Base-by-base conservation (phyloP, 1,139 yeast genomes). In the Hemisphaericaspora lyxosophila region DNA sequence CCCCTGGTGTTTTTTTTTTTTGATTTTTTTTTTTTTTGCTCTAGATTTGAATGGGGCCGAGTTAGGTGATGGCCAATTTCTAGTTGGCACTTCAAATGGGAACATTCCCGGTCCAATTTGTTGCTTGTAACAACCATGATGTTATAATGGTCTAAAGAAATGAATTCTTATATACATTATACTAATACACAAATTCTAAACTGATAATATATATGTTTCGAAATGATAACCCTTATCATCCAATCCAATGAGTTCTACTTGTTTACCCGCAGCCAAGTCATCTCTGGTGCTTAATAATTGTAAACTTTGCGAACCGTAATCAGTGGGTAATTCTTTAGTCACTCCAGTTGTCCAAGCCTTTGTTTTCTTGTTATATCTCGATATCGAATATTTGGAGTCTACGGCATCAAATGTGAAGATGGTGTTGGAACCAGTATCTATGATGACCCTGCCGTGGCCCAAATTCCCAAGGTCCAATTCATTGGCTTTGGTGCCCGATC, bases 351-450 rank as follows among this genome's bases (percentile, higher is more conserved):
- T 32, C 80, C 80, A 75, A 13, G 46, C 45, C 52, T 74, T 75
- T 3, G 64, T 67, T 54, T 74, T 74, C 46, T 74, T 75, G 40
- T 51, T 48, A 45, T 69, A 75, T 39, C 69, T 57, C 46, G 66
- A 72, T 4, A 52, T 18, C 7, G 42, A 27, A 23, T 54, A 33
- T 1, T 37, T 35, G 17, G 20, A 11, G 5, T 4, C 17, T 4
- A 14, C 9, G 7, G 42, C 42, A 4, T 55, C 28, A 28, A 48
- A 48, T 3, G 64, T 55, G n/a, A 64, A 43, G 12, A 73, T 44
- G 8, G 71, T 47, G 24, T 69, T 64, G 4, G 78, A 64, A 1
- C 80, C 70, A 8, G 67, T 68, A 43, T 78, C 84, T n/a, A 75
- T 55, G 4, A 59, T 49, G 26, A 73, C 60, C 9, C 11, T 13